Conservation (phyloP, 208 protist genomes). For the Leishmania tarentolae region DNA sequence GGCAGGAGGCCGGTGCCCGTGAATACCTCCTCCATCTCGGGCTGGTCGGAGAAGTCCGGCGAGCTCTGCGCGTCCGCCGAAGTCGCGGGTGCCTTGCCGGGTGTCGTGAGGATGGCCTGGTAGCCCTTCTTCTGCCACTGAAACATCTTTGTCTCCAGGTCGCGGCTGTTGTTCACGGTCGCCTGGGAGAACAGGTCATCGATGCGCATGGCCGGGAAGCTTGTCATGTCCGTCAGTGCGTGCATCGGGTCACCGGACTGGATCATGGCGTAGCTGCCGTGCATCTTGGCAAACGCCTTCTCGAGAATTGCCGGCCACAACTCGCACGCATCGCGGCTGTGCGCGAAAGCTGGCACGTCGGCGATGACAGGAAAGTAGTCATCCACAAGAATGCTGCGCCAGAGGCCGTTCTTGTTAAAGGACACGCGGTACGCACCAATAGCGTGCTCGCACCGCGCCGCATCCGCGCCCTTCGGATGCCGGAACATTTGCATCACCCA, state of each 20-base stretch:
- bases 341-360: slow-evolving; percentile 49
- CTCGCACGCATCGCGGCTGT: slow-evolving; percentile 77
- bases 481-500: slow-evolving; percentile 72
- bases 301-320: slow-evolving; percentile 88
- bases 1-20: slow-evolving; percentile 65
- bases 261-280: slow-evolving; percentile 83
- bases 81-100: slow-evolving; percentile 77
- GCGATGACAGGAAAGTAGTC: slow-evolving; percentile 83
- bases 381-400: slow-evolving; percentile 86
- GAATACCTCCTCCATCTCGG: slow-evolving; percentile 49
- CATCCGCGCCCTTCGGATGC: slow-evolving; percentile 53
- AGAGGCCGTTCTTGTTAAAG: slow-evolving; percentile 90
- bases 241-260: slow-evolving; percentile 87
- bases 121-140: slow-evolving; percentile 49
- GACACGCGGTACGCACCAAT: slow-evolving; percentile 86
- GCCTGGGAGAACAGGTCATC: slow-evolving; percentile 65
- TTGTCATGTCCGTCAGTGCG: slow-evolving; percentile 85
- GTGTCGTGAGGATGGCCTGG: slow-evolving; percentile 71
- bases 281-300: slow-evolving; percentile 93
- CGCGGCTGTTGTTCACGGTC: slow-evolving; percentile 23
- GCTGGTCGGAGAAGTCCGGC: slow-evolving; percentile 58
- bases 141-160: slow-evolving; percentile 47
- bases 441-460: slow-evolving; percentile 50
- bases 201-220: slow-evolving; percentile 74
- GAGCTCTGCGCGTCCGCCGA: slow-evolving; percentile 38